Conservation (phyloP, 2,329 filamentous ascomycete genomes). For the Hypoxylon rubiginosum region DNA sequence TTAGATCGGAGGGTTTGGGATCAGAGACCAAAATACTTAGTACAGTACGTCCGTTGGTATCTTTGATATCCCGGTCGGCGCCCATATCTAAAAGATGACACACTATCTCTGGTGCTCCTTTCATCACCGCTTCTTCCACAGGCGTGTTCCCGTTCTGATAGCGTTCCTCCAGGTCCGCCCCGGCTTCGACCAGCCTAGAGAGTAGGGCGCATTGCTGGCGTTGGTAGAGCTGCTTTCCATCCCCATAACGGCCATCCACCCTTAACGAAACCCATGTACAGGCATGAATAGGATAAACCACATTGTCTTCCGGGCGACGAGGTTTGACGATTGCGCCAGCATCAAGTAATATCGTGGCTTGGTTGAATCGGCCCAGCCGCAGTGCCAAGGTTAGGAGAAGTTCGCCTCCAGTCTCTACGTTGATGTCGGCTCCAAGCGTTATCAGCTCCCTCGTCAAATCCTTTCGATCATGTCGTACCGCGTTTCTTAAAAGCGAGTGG, state of each 20-base stretch:
- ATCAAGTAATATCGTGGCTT: slow-evolving; percentile 10
- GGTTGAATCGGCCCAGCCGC: background rate
- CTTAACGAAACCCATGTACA: background rate
- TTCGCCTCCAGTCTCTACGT: background rate
- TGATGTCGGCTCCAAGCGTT: slow-evolving; percentile 15
- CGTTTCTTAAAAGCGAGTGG: background rate
- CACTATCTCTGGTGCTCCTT: background rate
- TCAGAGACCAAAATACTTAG: background rate
- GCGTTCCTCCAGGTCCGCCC: slow-evolving; percentile 11
- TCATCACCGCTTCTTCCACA: background rate
- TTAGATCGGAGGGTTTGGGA: background rate
- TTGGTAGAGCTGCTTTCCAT: too few species aligned
- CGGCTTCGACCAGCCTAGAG: slow-evolving; percentile 6
- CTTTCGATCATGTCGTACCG: background rate
- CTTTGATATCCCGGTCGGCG: background rate
- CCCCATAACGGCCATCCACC: too few species aligned
- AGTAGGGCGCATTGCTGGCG: background rate
- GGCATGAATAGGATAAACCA: slow-evolving; percentile 4
- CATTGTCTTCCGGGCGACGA: background rate
- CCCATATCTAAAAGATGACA: slow-evolving; percentile 10
- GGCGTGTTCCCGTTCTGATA: background rate
- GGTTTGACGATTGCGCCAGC: slow-evolving; percentile 1
- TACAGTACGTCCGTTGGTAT: background rate
- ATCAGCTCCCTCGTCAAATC: background rate
- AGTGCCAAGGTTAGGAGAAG: background rate